A percentile compares a stretch with the other conserved stretches of the same genome.
These are phyloP conservation scores for Suillus cothurnatus DNA, from an alignment of 768 basidiomycete species.

Conservation along the genomic window DNA sequence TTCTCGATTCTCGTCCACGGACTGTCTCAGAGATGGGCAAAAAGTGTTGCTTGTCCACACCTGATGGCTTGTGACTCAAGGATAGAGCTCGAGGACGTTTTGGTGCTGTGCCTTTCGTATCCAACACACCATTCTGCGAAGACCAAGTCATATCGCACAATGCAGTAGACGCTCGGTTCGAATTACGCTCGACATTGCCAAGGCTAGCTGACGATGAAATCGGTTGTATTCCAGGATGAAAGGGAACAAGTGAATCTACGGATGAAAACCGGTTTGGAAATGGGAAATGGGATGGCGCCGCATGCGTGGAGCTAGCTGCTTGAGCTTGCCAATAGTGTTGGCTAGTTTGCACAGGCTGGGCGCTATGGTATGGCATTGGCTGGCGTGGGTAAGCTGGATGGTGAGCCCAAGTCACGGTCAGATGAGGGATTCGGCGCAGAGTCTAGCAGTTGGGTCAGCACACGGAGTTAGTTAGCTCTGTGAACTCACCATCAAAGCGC, in stretches of 20 bases:
- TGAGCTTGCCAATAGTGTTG: conserved; percentile 25
- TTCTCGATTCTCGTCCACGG: conserved; percentile 23
- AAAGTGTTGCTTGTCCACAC: conserved; percentile 35
- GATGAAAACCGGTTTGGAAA: conserved; percentile 19
- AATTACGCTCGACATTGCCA: conserved; percentile 4
- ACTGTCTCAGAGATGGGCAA: conserved; percentile 36
- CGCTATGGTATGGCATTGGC: conserved; percentile 18
- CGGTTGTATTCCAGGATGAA: not conserved
- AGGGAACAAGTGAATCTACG: conserved; percentile 13
- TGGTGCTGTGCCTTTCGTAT: conserved; percentile 10
- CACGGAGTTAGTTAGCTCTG: conserved; percentile 8
- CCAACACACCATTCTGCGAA: not conserved
- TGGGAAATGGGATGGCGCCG: conserved; percentile 17
- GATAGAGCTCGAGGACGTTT: conserved; percentile 33
- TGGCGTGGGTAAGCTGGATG: conserved; percentile 40
- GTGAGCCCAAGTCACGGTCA: conserved; percentile 83
- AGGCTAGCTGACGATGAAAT: conserved; percentile 7
- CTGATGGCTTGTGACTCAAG: conserved; percentile 24
- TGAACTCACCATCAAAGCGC: conserved; percentile 64
- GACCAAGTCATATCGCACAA: conserved; percentile 8
- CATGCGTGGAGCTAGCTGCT: conserved; percentile 10
- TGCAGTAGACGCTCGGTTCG: not conserved
- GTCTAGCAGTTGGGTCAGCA: conserved; percentile 44
- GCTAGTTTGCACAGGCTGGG: conserved; percentile 13
- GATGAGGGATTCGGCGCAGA: conserved; percentile 66